phyloP scores from a whole-genome alignment of 164 flowering plant species.

The Annona cherimola region DNA sequence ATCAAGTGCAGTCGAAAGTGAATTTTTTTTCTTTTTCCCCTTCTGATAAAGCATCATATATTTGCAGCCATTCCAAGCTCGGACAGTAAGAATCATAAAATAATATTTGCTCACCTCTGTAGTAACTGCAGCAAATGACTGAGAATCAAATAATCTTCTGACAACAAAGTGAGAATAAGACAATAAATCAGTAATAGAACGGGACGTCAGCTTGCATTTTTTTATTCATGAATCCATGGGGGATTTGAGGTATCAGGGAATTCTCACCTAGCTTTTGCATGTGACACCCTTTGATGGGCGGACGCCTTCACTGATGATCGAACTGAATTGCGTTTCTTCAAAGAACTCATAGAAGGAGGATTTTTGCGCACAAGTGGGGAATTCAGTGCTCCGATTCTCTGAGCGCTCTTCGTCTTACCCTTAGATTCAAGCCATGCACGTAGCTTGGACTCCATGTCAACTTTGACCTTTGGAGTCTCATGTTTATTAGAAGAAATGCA shows the following conservation, averaged over 20 bases:
- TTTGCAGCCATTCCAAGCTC: neutral
- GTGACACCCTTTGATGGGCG: constrained; percentile 11
- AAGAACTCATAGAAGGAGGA: constrained; percentile 34
- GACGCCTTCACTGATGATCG: constrained; percentile 31
- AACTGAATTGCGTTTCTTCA: constrained; percentile 29
- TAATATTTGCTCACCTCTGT: constrained; percentile 27
- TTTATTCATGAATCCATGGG: neutral
- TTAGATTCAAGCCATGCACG: constrained; percentile 90
- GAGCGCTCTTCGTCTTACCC: constrained; percentile 71
- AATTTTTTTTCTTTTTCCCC: neutral
- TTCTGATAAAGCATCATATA: neutral
- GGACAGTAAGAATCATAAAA: neutral
- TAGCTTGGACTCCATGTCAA: constrained; percentile 86
- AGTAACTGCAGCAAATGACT: constrained; percentile 16
- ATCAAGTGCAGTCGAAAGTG: too few species aligned
- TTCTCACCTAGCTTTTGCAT: constrained; percentile 40
- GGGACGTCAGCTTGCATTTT: neutral
- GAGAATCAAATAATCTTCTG: constrained; percentile 22
- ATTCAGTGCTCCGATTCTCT: constrained; percentile 27
- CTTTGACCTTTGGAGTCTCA: constrained; percentile 50
- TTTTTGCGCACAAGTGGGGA: constrained; percentile 50
- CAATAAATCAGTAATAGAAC: neutral
- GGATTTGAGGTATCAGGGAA: neutral
- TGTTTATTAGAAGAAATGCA: constrained; percentile 45
- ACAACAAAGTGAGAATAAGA: constrained; percentile 1